phyloP scores from a whole-genome alignment of 148 eudicot species.

The Spergularia bocconei region DNA sequence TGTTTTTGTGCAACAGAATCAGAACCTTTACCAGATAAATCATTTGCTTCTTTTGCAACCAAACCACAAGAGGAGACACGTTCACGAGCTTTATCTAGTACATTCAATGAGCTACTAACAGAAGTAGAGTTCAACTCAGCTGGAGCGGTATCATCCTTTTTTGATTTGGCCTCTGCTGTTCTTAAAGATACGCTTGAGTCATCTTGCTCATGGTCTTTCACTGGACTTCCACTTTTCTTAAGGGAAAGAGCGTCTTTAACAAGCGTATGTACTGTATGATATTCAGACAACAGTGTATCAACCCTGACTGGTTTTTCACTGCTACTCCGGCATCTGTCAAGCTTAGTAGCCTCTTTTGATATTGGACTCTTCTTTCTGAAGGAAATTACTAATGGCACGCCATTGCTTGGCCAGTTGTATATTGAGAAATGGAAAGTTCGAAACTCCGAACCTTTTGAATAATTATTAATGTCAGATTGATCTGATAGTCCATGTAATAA shows the following conservation, averaged over 20 bases:
- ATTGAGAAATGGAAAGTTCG: constrained; percentile 78
- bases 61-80: constrained; percentile 7
- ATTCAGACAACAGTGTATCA: too few species aligned
- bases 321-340: not conserved
- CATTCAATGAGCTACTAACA: constrained; percentile 6
- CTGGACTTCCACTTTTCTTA: constrained; percentile 16
- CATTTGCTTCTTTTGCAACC: not conserved
- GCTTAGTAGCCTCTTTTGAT: constrained; percentile 31
- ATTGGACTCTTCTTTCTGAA: constrained; percentile 33
- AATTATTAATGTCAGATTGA: constrained; percentile 13
- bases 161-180: constrained; percentile 9
- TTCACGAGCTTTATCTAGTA: constrained; percentile 2
- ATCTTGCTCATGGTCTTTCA: constrained; percentile 18
- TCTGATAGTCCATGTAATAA: constrained; percentile 28
- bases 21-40: not conserved
- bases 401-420: constrained; percentile 78
- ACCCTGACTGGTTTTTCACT: not conserved
- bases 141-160: constrained; percentile 19
- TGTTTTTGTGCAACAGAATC: constrained; percentile 15
- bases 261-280: too few species aligned
- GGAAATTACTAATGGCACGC: constrained; percentile 53
- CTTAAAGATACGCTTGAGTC: not conserved
- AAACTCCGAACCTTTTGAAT: constrained; percentile 31
- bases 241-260: not conserved
- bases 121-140: constrained; percentile 11